Evolutionary conservation across 148 eudicot genomes (phyloP).

Genomic region (Chenopodium formosanum): DNA sequence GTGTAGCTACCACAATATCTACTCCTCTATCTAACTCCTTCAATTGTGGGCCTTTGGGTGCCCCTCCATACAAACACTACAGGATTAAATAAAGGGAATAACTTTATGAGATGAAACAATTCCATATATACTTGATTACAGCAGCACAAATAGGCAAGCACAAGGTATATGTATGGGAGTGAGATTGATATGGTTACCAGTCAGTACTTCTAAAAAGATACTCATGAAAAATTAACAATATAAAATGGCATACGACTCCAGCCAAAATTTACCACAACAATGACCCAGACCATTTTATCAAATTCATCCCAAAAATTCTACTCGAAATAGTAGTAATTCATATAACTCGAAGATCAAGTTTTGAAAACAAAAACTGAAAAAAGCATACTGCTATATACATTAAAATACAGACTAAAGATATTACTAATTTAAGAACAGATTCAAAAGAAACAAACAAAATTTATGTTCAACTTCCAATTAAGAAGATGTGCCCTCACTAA

Average conservation of each 20-base stretch:
- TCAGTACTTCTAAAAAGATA: neutral
- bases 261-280: neutral
- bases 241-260: neutral
- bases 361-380: neutral
- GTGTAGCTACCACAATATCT: conserved; percentile 97
- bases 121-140: neutral
- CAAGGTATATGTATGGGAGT: neutral
- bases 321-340: neutral
- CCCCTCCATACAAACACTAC: conserved; percentile 98
- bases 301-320: neutral
- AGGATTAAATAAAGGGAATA: conserved; percentile 14
- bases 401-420: neutral
- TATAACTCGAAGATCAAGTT: neutral
- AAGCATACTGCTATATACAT: neutral
- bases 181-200: neutral
- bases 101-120: neutral
- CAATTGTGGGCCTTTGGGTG: conserved; percentile 93
- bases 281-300: neutral
- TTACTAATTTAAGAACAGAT: neutral
- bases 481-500: neutral
- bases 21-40: conserved; percentile 69
- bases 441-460: neutral
- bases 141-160: neutral
- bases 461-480: neutral
- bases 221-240: too few relatives aligned